Base-by-base conservation (phyloP, 2,329 filamentous ascomycete genomes). In the Periconia digitata region DNA sequence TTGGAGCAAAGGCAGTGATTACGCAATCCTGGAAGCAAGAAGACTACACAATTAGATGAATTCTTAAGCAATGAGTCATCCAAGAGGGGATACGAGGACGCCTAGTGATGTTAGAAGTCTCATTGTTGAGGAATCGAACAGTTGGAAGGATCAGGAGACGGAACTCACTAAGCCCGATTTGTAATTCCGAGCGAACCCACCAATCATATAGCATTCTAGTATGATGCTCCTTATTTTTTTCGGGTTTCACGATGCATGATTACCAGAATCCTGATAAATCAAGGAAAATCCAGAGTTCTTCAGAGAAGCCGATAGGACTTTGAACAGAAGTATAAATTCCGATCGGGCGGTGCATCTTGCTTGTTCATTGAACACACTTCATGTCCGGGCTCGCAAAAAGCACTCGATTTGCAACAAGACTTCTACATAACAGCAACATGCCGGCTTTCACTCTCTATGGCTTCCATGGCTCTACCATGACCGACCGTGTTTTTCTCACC, bases 361-460 rank as follows among this genome's bases (percentile, higher is more conserved):
- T 44, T 21, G n/a, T 3, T 7, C 45, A 43, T 41, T n/a, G 29
- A 46, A 16, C 32, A 51, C 38, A 34, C 29, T 48, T 21, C 49
- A 58, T 55, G 51, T 44, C 20, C 20, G 42, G 34, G 18, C 44
- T 55, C 47, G 47, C 44, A 21, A 50, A 54, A 34, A 47, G 40
- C 49, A 27, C 46, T 38, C 35, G 37, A 53, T 45, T 54, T 22
- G 32, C 27, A 16, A 47, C 46, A 16, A 55, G 40, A 53, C 40
- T 48, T 46, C 43, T 53, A 6, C 38, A 51, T 48, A 57, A 3
- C 48, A 41, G 50, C 12, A 59, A 57, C 51, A 59, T 59, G 56
- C 54, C 52, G 40, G 56, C 54, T 39, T 59, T 59, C 38, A 51
- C 45, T 51, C 49, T 59, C 16, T 47, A 59, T 37, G 56, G 56